Base-by-base conservation (phyloP, 805 yeast genomes). In the Ogataea methanolica region DNA sequence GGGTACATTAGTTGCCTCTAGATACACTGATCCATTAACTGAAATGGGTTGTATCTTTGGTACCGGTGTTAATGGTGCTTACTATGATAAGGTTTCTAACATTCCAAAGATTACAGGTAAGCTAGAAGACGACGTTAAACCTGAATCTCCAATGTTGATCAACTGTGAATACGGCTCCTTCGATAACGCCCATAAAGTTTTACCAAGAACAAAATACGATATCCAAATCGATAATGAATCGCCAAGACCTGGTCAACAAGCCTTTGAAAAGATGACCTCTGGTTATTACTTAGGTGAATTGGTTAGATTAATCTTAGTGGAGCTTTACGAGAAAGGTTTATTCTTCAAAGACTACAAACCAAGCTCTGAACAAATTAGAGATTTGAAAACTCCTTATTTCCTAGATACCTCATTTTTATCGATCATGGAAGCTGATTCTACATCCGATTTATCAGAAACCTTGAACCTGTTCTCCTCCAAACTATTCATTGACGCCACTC, bases 161-260 rank as follows among this genome's bases (percentile, higher is more conserved):
- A 94, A 94, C 78, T 92, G 99, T 76, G 99, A 94, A 75, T 94
- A 94, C 73, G 98, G 99, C 62, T 92, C 98, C 12, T 94, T 94
- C 66, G 99, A 94, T 68, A 92, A 91, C 66, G 96, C 88, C 67
- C 96, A 88, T 64, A 57, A 65, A 37, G 82, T 85, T 26, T 78
- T 94, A 58, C 99, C 99, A 66, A 83, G 98, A 74, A 90, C 96
- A 55, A 83, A 81, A 66, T 91, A 82, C 67, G 99, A 94, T 69
- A 67, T 84, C 45, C 75, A 72, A 54, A 85, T 94, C 53, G 99
- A 94, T 69, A 76, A 73, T 33, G 85, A 85, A 61, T 86, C 96
- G 43, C 99, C 99, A 63, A 88, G 98, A 75, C 99, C 98, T 44
- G 91, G 92, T 55, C 97, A 94, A 73, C 99, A 94, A 73, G 71